A percentile compares a stretch with the other conserved stretches of the same genome.
phyloP scores from a whole-genome alignment of 108 stramenopile species.

The Skeletonema marinoi region DNA sequence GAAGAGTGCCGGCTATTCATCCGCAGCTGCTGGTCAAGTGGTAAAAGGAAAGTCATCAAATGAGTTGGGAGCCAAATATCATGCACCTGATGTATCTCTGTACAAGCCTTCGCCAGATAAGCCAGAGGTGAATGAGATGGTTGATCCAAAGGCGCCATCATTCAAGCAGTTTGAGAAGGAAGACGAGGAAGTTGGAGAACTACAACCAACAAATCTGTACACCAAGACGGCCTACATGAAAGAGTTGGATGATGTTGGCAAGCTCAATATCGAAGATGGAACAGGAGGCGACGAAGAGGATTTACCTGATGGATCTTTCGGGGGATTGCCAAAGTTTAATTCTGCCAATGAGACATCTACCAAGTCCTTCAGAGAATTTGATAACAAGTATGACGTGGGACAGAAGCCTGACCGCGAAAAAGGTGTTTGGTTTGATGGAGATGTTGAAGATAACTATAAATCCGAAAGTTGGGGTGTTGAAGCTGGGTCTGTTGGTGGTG shows the following conservation, averaged over 20 bases:
- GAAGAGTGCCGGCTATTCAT: constrained; percentile 35
- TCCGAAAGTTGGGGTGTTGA: neutral
- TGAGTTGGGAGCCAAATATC: constrained; percentile 38
- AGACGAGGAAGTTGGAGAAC: constrained; percentile 4
- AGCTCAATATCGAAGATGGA: neutral
- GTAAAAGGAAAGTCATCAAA: constrained; percentile 24
- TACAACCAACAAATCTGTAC: neutral
- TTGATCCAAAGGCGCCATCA: neutral
- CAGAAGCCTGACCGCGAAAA: neutral
- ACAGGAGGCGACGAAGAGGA: neutral
- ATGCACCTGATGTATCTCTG: constrained; percentile 12
- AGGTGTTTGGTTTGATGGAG: constrained; percentile 11
- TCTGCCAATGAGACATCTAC: neutral
- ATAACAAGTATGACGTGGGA: neutral
- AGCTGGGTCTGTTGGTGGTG: neutral
- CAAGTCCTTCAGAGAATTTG: constrained; percentile 10
- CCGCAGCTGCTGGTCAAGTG: constrained; percentile 17
- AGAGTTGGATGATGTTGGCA: constrained; percentile 8
- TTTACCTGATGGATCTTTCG: neutral
- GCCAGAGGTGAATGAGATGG: neutral
- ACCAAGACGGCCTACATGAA: neutral
- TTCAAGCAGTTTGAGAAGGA: neutral
- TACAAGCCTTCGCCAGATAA: neutral
- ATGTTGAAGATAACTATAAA: constrained; percentile 8
- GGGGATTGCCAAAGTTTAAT: constrained; percentile 11